Percentiles rank a stretch among this genome's conserved stretches.
Conservation (phyloP, 2,329 filamentous ascomycete species). For the Alternaria tenuissima region DNA sequence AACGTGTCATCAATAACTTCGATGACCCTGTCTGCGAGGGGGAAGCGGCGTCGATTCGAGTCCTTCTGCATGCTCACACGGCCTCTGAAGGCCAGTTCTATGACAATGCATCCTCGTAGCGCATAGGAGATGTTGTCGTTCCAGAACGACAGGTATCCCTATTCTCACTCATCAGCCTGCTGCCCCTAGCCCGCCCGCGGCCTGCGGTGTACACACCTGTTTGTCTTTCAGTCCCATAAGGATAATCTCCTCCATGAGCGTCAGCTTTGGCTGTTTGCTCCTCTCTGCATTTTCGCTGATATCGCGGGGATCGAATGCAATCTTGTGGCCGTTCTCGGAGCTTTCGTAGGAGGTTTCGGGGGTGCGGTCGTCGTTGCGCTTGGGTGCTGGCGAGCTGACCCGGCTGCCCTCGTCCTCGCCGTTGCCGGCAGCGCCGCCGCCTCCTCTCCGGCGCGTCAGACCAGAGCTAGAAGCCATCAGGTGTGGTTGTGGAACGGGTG, state of each 20-base stretch:
- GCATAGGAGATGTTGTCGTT: constrained; percentile 99
- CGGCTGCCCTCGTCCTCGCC: constrained; percentile 70
- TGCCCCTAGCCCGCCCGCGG: constrained; percentile 12
- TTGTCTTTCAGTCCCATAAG: constrained; percentile 97
- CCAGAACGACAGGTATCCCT: constrained; percentile 99
- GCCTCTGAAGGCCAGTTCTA: constrained; percentile 94
- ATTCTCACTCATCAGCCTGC: constrained; percentile 30
- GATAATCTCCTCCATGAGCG: constrained; percentile 97
- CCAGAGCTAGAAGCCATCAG: constrained; percentile 74
- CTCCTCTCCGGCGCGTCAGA: constrained; percentile 73
- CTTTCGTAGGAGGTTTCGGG: constrained; percentile 87
- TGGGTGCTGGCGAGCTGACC: constrained; percentile 70
- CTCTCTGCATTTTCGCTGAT: constrained; percentile 96
- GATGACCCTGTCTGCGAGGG: constrained; percentile 89
- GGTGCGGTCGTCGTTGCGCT: constrained; percentile 66
- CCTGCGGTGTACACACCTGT: constrained; percentile 70
- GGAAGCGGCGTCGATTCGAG: constrained; percentile 87
- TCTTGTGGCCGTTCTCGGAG: constrained; percentile 96
- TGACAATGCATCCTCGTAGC: constrained; percentile 95
- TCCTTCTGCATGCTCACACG: constrained; percentile 99
- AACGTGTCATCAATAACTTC: constrained; percentile 97
- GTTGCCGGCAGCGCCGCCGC: constrained; percentile 65
- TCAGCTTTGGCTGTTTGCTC: constrained; percentile 97
- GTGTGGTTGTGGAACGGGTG: constrained; percentile 40
- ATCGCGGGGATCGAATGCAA: constrained; percentile 95